These are phyloP conservation scores for Holtermanniella nyarrowii DNA, from an alignment of 768 basidiomycete species.

Conservation along the genomic window DNA sequence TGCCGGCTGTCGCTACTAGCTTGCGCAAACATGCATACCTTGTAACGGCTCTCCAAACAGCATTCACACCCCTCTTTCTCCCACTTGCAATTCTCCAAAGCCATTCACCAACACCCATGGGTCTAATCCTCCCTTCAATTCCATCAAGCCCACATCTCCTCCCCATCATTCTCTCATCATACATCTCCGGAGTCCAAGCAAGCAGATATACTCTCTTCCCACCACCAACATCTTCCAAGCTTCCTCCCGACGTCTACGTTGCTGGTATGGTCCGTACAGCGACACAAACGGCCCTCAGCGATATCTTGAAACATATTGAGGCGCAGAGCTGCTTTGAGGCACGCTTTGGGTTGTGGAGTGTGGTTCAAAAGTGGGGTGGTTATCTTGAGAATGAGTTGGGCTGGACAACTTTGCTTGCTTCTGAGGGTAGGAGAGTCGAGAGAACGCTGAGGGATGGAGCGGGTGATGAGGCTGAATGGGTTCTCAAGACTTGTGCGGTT, in stretches of 20 bases:
- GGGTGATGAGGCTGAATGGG: background rate
- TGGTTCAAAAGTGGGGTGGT: conserved; percentile 21
- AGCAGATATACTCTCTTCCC: conserved; percentile 22
- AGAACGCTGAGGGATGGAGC: background rate
- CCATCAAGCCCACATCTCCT: conserved; percentile 9
- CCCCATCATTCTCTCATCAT: conserved; percentile 4
- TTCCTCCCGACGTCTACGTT: conserved; percentile 21
- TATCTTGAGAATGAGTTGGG: conserved; percentile 21
- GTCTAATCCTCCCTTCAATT: background rate
- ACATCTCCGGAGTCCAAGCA: conserved; percentile 9
- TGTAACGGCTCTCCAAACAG: background rate
- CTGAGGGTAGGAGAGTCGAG: conserved; percentile 1
- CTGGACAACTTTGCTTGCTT: conserved; percentile 14
- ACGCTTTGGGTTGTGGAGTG: conserved; percentile 16
- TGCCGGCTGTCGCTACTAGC: background rate
- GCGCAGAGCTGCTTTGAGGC: background rate
- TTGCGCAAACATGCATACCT: background rate
- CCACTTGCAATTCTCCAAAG: conserved; percentile 4
- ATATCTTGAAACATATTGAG: conserved; percentile 1
- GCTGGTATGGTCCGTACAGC: conserved; percentile 18
- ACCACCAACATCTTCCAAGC: conserved; percentile 17
- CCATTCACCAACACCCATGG: background rate
- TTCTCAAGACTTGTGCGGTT: conserved; percentile 1
- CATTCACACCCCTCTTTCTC: conserved; percentile 3
- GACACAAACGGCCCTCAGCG: conserved; percentile 6